Conservation (phyloP, 345 rosid species). For the Gossypium sturtianum region DNA sequence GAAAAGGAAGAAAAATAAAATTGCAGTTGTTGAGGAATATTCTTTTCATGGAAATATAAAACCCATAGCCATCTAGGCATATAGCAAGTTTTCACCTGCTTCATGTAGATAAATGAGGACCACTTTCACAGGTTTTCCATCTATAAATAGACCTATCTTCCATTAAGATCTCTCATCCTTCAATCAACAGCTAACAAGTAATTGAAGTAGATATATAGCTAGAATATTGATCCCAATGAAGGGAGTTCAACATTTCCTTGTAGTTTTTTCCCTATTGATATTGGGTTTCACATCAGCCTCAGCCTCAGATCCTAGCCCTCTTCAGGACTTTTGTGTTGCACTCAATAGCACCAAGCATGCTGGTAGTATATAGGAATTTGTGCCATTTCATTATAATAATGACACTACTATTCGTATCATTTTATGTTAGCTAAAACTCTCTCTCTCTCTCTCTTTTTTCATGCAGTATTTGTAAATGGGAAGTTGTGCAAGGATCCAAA, state of each 20-base stretch:
- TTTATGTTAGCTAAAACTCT: background rate
- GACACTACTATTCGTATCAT: background rate
- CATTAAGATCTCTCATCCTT: background rate
- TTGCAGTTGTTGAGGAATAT: background rate
- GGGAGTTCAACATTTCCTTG: background rate
- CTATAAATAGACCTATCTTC: background rate
- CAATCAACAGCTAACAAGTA: background rate
- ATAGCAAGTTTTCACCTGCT: background rate
- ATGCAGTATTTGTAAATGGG: slow-evolving; percentile 29
- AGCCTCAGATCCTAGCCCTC: slow-evolving; percentile 1
- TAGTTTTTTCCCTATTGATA: background rate
- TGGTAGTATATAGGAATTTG: background rate
- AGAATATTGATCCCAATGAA: background rate
- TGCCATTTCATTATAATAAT: background rate
- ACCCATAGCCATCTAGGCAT: background rate
- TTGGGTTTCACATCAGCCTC: background rate
- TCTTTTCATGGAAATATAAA: background rate
- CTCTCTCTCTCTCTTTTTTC: background rate
- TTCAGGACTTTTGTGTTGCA: slow-evolving; percentile 9
- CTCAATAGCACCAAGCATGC: background rate
- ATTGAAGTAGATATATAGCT: background rate
- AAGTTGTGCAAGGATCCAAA: slow-evolving; percentile 32
- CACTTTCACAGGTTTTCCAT: background rate
- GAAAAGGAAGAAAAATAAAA: background rate
- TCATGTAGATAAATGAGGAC: background rate